These are phyloP conservation scores for Astragalus glycyphyllos DNA, from an alignment of 306 rosid genomes.

Conservation along the genomic window DNA sequence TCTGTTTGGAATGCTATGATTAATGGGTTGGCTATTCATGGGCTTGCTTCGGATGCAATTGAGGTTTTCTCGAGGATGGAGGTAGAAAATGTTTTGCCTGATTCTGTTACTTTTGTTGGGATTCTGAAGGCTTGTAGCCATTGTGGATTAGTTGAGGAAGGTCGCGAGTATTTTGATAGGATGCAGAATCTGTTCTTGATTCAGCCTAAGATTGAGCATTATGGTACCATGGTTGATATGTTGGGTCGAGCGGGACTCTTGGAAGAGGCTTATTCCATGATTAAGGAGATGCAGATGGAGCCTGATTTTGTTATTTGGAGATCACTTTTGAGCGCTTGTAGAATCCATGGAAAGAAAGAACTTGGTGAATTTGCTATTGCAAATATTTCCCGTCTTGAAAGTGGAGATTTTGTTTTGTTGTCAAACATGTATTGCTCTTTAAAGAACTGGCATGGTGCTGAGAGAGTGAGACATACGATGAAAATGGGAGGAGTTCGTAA, in stretches of 20 bases:
- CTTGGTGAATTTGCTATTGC: slow-evolving; percentile 70
- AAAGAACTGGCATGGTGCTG: slow-evolving; percentile 69
- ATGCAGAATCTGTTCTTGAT: slow-evolving; percentile 61
- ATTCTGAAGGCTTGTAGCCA: slow-evolving; percentile 74
- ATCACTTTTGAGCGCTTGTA: slow-evolving; percentile 71
- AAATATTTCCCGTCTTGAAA: slow-evolving; percentile 54
- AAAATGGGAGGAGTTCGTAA: slow-evolving; percentile 60
- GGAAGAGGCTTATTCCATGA: slow-evolving; percentile 62
- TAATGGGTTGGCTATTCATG: slow-evolving; percentile 71
- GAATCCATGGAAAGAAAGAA: slow-evolving; percentile 57
- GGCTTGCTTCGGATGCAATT: slow-evolving; percentile 64
- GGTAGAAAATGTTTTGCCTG: slow-evolving; percentile 58
- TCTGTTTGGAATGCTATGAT: slow-evolving; percentile 85
- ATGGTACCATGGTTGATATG: slow-evolving; percentile 79
- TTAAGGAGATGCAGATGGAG: slow-evolving; percentile 63
- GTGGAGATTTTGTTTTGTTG: slow-evolving; percentile 77
- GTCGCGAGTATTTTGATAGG: slow-evolving; percentile 58
- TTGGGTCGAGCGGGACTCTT: slow-evolving; percentile 68
- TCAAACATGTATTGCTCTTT: slow-evolving; percentile 76
- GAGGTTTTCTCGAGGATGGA: slow-evolving; percentile 64
- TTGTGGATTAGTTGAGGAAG: slow-evolving; percentile 65
- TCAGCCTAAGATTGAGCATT: slow-evolving; percentile 71
- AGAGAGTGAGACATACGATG: slow-evolving; percentile 66
- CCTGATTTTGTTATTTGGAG: slow-evolving; percentile 81
- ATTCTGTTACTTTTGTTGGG: slow-evolving; percentile 67